These are phyloP conservation scores for Aegilops longissima DNA, from an alignment of 176 grass and related monocot genomes.

Conservation along the genomic window DNA sequence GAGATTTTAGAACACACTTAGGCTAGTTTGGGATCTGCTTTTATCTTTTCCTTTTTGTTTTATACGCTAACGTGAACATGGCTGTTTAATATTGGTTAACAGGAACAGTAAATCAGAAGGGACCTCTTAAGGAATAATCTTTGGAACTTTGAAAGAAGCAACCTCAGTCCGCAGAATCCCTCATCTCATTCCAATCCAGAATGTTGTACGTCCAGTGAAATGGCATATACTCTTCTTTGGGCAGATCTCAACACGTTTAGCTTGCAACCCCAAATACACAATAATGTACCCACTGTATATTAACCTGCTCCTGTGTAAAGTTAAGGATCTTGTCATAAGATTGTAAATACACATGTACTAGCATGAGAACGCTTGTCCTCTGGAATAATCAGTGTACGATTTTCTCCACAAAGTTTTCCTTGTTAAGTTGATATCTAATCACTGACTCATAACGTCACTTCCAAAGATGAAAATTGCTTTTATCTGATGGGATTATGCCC, in stretches of 20 bases:
- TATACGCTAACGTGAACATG: background rate
- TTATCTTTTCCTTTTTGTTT: background rate
- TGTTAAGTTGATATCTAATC: conserved; percentile 33
- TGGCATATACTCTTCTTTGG: background rate
- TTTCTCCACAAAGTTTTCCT: conserved; percentile 18
- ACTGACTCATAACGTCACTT: conserved; percentile 37
- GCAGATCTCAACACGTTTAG: conserved; percentile 1
- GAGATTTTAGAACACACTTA: background rate
- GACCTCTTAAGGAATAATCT: conserved; percentile 23
- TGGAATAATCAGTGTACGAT: conserved; percentile 31
- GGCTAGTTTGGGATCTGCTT: conserved; percentile 14
- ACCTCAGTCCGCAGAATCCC: background rate
- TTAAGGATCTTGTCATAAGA: conserved; percentile 9
- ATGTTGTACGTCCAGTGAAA: background rate
- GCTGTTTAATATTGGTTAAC: conserved; percentile 23
- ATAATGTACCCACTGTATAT: background rate
- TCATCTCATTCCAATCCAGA: background rate
- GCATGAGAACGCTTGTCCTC: conserved; percentile 26
- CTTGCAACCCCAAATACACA: background rate
- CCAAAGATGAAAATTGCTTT: conserved; percentile 37
- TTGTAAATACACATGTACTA: conserved; percentile 35
- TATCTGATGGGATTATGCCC: conserved; percentile 33
- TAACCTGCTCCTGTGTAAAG: conserved; percentile 21
- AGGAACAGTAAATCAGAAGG: conserved; percentile 42
- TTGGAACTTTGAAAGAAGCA: conserved; percentile 4